Conservation (phyloP, 805 yeast species). For the Wickerhamia fluorescens region DNA sequence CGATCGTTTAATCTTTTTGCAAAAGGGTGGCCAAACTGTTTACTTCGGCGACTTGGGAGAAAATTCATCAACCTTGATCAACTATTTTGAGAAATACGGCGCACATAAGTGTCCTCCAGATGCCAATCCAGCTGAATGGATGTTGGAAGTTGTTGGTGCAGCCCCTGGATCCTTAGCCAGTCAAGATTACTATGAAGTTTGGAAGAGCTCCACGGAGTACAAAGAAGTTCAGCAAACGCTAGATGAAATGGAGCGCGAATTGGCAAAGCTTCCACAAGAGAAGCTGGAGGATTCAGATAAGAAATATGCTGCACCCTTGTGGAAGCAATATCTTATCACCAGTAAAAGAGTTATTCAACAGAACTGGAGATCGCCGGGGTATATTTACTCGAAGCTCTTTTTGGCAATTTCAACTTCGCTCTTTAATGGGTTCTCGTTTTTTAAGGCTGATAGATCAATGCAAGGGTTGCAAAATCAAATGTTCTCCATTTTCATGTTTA, state of each 20-base stretch:
- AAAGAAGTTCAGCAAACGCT: constrained; percentile 8
- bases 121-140: constrained; percentile 67
- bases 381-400: constrained; percentile 52
- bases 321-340: constrained; percentile 14
- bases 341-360: constrained; percentile 6
- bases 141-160: constrained; percentile 69
- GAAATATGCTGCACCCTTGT: constrained; percentile 19
- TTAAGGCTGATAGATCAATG: constrained; percentile 50
- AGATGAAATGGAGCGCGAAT: constrained; percentile 9
- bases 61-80: constrained; percentile 48
- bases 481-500: constrained; percentile 42
- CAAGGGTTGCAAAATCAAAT: constrained; percentile 64
- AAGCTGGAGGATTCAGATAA: constrained; percentile 16
- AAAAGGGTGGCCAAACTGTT: constrained; percentile 73
- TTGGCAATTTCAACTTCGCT: constrained; percentile 47
- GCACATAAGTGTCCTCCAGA: constrained; percentile 42
- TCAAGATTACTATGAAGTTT: constrained; percentile 62
- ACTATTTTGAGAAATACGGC: constrained; percentile 66
- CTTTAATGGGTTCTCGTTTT: constrained; percentile 66
- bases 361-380: constrained; percentile 54
- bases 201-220: constrained; percentile 35
- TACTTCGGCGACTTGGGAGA: constrained; percentile 78
- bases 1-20: constrained; percentile 57
- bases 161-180: constrained; percentile 71
- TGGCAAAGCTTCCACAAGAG: constrained; percentile 18